Evolutionary conservation across 140 eudicot species (phyloP).

Genomic region (Stevia rebaudiana): DNA sequence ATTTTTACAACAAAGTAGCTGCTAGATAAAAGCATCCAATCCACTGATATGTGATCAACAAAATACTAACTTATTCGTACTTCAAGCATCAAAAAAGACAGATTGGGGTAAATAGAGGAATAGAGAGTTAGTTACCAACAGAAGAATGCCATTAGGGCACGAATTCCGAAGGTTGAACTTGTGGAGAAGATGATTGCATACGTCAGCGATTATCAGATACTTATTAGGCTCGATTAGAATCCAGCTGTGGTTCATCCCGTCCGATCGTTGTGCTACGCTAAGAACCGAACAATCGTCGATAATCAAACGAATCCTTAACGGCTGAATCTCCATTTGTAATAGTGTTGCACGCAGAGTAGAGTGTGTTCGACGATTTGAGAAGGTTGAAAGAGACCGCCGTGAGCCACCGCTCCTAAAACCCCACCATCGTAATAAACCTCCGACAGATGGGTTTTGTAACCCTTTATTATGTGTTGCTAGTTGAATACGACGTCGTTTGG

Average conservation of each 20-base stretch:
- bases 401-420: slow-evolving; percentile 23
- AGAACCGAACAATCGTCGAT: slow-evolving; percentile 49
- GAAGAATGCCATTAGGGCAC: slow-evolving; percentile 79
- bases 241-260: slow-evolving; percentile 63
- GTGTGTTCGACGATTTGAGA: neutral
- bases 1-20: neutral
- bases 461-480: too few relatives aligned
- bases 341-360: neutral
- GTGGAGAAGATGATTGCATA: slow-evolving; percentile 44
- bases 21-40: neutral
- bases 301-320: slow-evolving; percentile 33
- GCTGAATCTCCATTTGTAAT: neutral
- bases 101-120: neutral
- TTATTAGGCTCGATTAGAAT: slow-evolving; percentile 52
- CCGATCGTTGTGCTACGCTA: slow-evolving; percentile 49
- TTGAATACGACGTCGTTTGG: too few relatives aligned
- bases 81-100: neutral
- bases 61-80: neutral
- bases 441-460: neutral
- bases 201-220: slow-evolving; percentile 41
- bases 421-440: slow-evolving; percentile 19
- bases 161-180: slow-evolving; percentile 47
- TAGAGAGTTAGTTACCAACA: slow-evolving; percentile 42
- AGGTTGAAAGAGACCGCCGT: neutral
- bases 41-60: neutral